These are phyloP conservation scores for Neurospora sp. DNA, from an alignment of 495 filamentous ascomycete genomes.

Conservation along the genomic window DNA sequence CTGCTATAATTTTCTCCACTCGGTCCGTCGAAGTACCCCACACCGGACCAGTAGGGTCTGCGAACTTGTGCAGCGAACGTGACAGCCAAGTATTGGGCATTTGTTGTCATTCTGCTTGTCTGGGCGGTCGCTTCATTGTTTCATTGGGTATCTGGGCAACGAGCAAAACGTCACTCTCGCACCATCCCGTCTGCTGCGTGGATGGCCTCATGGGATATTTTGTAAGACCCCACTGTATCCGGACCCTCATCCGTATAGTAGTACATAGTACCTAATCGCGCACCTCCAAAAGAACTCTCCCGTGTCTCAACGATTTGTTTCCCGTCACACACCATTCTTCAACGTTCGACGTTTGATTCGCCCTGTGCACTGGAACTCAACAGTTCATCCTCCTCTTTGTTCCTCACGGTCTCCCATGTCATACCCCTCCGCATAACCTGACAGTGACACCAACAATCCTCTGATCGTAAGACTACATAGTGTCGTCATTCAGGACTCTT, in stretches of 20 bases:
- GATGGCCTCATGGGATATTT: not conserved
- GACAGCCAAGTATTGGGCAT: not conserved
- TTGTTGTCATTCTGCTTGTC: not conserved
- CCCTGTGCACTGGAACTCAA: not conserved
- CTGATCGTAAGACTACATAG: not conserved
- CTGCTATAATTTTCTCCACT: not conserved
- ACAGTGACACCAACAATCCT: not conserved
- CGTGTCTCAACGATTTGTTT: not conserved
- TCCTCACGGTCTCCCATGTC: not conserved
- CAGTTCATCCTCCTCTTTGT: not conserved
- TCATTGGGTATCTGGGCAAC: not conserved
- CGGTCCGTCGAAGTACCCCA: not conserved
- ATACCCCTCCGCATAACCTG: not conserved
- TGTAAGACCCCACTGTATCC: not conserved
- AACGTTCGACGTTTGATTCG: not conserved
- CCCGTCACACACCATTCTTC: not conserved
- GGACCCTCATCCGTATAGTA: not conserved
- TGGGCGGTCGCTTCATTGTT: not conserved
- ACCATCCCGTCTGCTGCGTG: not conserved
- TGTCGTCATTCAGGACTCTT: not conserved
- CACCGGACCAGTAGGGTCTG: not conserved
- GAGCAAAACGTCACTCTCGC: not conserved
- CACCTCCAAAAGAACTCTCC: not conserved
- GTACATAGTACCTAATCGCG: not conserved
- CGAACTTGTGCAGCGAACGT: not conserved